A percentile compares a stretch with the other conserved stretches of the same genome.
Conservation (phyloP, 352 stramenopile genomes). For the Globisporangium solare region DNA sequence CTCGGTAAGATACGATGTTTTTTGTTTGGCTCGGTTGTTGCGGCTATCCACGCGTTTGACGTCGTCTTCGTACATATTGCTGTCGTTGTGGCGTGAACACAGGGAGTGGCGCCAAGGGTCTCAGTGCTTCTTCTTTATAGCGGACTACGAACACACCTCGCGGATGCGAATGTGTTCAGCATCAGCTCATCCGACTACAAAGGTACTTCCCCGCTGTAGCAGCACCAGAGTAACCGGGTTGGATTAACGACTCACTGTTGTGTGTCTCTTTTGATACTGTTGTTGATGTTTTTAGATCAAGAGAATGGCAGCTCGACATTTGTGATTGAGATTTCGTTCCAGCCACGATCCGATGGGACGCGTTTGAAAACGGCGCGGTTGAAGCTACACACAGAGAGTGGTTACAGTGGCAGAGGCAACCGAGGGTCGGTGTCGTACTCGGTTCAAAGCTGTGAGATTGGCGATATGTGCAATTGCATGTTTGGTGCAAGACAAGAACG, state of each 20-base stretch:
- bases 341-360: constrained; percentile 32
- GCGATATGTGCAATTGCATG: constrained; percentile 38
- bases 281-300: constrained; percentile 31
- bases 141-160: constrained; percentile 42
- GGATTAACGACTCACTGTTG: background rate
- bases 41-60: background rate
- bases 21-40: background rate
- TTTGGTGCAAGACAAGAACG: constrained; percentile 30
- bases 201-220: constrained; percentile 27
- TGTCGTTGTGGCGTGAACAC: constrained; percentile 3
- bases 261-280: background rate
- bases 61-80: background rate
- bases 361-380: constrained; percentile 51
- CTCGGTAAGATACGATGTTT: constrained; percentile 36
- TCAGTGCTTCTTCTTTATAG: constrained; percentile 50
- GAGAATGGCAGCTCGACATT: constrained; percentile 42
- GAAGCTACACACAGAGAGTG: constrained; percentile 48
- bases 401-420: constrained; percentile 7
- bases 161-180: constrained; percentile 44
- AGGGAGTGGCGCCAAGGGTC: constrained; percentile 55
- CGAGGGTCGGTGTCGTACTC: constrained; percentile 30
- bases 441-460: constrained; percentile 55
- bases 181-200: constrained; percentile 61
- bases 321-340: constrained; percentile 59
- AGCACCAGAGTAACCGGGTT: too few species aligned